Evolutionary conservation across 1,139 yeast genomes (phyloP).

Genomic region (Diutina rugosa): DNA sequence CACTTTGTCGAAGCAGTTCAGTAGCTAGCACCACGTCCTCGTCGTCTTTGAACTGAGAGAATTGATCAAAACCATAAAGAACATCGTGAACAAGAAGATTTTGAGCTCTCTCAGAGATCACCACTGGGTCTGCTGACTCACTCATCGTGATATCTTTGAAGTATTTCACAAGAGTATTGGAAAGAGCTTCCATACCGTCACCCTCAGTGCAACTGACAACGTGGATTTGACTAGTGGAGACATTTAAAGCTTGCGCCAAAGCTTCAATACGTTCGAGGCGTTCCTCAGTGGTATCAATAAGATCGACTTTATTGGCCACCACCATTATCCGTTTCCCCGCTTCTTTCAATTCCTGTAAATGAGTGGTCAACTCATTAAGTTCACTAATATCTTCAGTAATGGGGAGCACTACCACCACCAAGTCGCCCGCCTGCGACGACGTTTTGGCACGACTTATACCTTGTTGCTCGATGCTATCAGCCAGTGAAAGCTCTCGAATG

Average conservation of each 20-base stretch:
- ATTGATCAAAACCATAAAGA: conserved; percentile 54
- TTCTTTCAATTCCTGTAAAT: conserved; percentile 17
- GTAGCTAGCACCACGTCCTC: conserved; percentile 75
- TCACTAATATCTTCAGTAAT: conserved; percentile 9
- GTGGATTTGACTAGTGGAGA: conserved; percentile 19
- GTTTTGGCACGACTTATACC: conserved; percentile 71
- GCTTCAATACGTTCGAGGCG: conserved; percentile 9
- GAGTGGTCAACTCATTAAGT: conserved; percentile 17
- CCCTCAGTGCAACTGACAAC: conserved; percentile 53
- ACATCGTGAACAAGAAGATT: conserved; percentile 68
- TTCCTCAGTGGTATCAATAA: conserved; percentile 18
- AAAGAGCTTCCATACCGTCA: conserved; percentile 40
- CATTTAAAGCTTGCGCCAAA: conserved; percentile 11
- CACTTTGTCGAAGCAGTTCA: conserved; percentile 62
- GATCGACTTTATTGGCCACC: conserved; percentile 51
- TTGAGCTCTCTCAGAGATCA: conserved; percentile 61
- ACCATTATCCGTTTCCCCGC: conserved; percentile 22
- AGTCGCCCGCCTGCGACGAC: conserved; percentile 46
- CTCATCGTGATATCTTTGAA: conserved; percentile 41
- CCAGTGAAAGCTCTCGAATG: conserved; percentile 35
- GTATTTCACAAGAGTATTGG: conserved; percentile 18
- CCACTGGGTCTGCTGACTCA: conserved; percentile 44
- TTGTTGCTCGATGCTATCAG: conserved; percentile 59
- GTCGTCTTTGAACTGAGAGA: conserved; percentile 32
- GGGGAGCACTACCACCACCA: conserved; percentile 44